A percentile compares a stretch with the other conserved stretches of the same genome.
These are phyloP conservation scores for Alternaria panax DNA, from an alignment of 2,329 filamentous ascomycete genomes.

Conservation along the genomic window DNA sequence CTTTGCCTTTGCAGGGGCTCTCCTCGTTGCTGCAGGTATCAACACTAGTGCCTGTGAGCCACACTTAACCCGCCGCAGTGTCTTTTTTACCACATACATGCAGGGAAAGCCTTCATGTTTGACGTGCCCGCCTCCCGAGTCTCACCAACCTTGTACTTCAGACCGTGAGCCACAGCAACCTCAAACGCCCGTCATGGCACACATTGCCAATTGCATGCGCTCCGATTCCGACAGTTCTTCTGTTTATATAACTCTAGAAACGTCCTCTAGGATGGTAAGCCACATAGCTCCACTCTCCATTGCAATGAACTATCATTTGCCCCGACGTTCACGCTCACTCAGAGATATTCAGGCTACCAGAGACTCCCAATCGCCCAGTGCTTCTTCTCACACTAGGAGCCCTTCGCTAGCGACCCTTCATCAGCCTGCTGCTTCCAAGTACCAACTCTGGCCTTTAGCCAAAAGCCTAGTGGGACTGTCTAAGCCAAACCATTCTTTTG, in stretches of 20 bases:
- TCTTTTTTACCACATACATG: constrained; percentile 45
- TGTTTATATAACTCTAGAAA: constrained; percentile 51
- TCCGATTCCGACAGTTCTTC: constrained; percentile 40
- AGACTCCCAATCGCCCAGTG: constrained; percentile 29
- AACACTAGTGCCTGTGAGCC: constrained; percentile 47
- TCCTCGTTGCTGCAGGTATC: constrained; percentile 46
- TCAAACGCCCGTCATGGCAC: constrained; percentile 52
- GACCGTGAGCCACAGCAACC: constrained; percentile 46
- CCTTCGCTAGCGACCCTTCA: constrained; percentile 39
- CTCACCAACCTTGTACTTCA: constrained; percentile 50
- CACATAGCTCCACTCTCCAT: constrained; percentile 19
- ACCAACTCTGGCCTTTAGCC: constrained; percentile 49
- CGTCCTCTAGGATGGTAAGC: constrained; percentile 46
- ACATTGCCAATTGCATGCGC: constrained; percentile 55
- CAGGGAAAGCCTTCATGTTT: constrained; percentile 52
- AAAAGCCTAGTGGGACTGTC: constrained; percentile 37
- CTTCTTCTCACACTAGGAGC: constrained; percentile 30
- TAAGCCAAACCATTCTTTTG: constrained; percentile 32
- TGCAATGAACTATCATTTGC: constrained; percentile 44
- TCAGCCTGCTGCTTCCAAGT: constrained; percentile 36
- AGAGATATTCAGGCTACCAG: constrained; percentile 41
- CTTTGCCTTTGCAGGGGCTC: constrained; percentile 37
- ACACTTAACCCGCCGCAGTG: constrained; percentile 46
- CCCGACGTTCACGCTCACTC: constrained; percentile 47
- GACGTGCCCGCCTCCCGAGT: constrained; percentile 51